These are phyloP conservation scores for Penicillium sp. DNA, from an alignment of 2,329 filamentous ascomycete genomes.

Conservation along the genomic window DNA sequence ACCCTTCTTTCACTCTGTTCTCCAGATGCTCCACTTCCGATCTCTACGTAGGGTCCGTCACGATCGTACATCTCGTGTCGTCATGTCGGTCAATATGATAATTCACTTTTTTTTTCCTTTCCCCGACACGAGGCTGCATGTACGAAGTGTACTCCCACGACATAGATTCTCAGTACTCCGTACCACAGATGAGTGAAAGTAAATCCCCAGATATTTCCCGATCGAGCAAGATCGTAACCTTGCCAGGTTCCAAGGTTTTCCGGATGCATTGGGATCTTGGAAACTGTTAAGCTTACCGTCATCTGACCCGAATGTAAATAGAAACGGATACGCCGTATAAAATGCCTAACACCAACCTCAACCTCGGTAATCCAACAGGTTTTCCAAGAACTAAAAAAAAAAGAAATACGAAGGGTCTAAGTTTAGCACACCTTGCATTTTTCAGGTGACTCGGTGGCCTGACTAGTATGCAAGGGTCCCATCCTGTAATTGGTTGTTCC, in stretches of 20 bases:
- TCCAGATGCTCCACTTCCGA: slow-evolving; percentile 11
- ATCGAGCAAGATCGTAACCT: not conserved
- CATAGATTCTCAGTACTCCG: not conserved
- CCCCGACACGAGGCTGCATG: slow-evolving; percentile 9
- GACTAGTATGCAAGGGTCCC: slow-evolving; percentile 25
- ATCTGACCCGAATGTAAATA: slow-evolving; percentile 1
- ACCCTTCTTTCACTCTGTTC: not conserved
- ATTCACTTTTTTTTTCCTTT: not conserved
- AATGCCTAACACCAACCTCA: no score
- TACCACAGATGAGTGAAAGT: not conserved
- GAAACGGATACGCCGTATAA: not conserved
- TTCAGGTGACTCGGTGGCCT: slow-evolving; percentile 27
- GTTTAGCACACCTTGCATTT: slow-evolving; percentile 28
- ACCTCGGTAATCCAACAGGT: no score
- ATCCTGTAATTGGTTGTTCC: slow-evolving; percentile 18
- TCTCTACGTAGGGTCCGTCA: slow-evolving; percentile 4
- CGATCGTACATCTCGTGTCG: slow-evolving; percentile 8
- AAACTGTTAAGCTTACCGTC: not conserved
- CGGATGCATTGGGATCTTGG: not conserved
- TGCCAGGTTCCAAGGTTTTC: not conserved
- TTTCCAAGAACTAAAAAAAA: not conserved
- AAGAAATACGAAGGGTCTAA: slow-evolving; percentile 16
- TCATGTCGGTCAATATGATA: slow-evolving; percentile 9
- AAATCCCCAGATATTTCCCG: not conserved
- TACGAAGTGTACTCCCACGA: not conserved